Evolutionary conservation across 2,329 filamentous ascomycete species (phyloP), one percentile per base, ranked within the genome.

Genomic region (Diaporthe vexans): DNA sequence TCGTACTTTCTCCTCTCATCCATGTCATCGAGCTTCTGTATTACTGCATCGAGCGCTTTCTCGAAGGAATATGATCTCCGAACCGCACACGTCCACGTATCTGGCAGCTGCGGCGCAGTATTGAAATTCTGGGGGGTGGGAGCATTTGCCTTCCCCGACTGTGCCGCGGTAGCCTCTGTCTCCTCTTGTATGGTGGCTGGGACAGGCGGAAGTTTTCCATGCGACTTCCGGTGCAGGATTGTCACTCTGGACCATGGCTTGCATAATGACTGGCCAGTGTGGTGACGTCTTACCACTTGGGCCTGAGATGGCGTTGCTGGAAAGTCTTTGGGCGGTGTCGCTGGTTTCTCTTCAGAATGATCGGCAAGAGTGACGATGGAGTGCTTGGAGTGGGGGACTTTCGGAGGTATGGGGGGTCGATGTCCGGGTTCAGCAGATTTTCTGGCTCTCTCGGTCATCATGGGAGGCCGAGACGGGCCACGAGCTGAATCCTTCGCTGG

Each of bases 11-110:
- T 72, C 35, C 73, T 75, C n/a, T 79, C 77, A 8, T 79, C 78
- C 77, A 81, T 78, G 26, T 75, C 77, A n/a, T 80, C 77, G 24
- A 81, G 71, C 70, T 78, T 79, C 33, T 76, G 71, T n/a, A 80
- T 76, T 3, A 79, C 77, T n/a, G 77, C 77, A 59, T 81, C 79
- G 1, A 81, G 75, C 1, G 79, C 80, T 51, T 77, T 77, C 46
- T 81, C 78, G 24, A 80, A 77, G 1, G 78, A 80, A 11, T 77
- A 81, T 10, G 78, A 77, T 11, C 77, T 77, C n/a, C 76, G 75
- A 10, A 78, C 69, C 4, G 77, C 73, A 52, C 75, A 72, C 15
- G 76, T 76, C 76, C 79, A 78, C 9, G 77, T 78, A 40, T 77
- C 68, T 2, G 78, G 78, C 37, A 79, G 70, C 37, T 78, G 77